These are phyloP conservation scores for Pseudogymnoascus sp. DNA, from an alignment of 2,329 filamentous ascomycete genomes.

Conservation along the genomic window DNA sequence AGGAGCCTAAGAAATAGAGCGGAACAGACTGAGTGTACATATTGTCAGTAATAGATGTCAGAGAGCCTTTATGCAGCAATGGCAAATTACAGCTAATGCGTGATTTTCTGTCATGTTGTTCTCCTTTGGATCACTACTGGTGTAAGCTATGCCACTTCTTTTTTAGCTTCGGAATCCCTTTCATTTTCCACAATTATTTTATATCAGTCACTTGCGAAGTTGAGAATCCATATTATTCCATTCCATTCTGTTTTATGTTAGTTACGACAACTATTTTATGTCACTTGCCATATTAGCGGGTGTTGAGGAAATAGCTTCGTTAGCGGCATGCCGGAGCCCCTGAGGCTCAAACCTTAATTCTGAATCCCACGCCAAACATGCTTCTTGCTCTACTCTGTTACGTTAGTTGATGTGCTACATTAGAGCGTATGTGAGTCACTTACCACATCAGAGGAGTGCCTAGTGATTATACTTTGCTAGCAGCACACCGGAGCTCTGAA, in stretches of 20 bases:
- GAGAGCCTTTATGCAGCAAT: neutral
- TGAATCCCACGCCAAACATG: neutral
- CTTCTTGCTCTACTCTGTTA: neutral
- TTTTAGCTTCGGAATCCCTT: neutral
- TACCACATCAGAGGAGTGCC: neutral
- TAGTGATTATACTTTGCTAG: neutral
- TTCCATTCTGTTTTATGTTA: neutral
- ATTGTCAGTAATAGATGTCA: constrained; percentile 9
- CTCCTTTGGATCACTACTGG: neutral
- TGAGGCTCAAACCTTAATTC: neutral
- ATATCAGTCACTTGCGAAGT: neutral
- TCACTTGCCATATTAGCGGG: neutral
- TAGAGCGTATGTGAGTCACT: neutral
- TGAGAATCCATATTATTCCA: neutral
- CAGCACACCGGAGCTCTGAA: neutral
- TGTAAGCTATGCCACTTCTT: neutral
- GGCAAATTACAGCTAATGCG: neutral
- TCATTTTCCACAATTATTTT: neutral
- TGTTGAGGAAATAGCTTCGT: neutral
- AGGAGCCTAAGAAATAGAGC: constrained; percentile 81
- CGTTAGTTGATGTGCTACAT: neutral
- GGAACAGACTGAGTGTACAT: neutral
- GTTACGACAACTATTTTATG: neutral
- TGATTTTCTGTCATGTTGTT: neutral
- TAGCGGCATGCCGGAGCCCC: neutral